Evolutionary conservation across 2,329 filamentous ascomycete genomes (phyloP), one percentile per base, ranked within the genome.

Genomic region (Calonectria pseudoreteaudii): DNA sequence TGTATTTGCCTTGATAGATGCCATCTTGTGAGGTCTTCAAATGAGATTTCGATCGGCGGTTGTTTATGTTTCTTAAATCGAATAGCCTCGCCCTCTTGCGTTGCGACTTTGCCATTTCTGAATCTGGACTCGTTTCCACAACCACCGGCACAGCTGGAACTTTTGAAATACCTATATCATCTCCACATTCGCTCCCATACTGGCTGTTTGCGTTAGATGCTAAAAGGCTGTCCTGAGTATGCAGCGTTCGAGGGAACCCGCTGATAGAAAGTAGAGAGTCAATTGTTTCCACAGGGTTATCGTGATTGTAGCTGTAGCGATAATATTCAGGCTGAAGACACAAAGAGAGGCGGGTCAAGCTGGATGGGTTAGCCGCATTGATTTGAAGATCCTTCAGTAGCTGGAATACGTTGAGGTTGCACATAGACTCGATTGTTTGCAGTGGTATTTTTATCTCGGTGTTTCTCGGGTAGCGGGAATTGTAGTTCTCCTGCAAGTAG

Each of bases 401-500:
- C 23, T 16, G 23, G 31, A 67, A 67, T 9, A 30, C 18, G 26
- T 49, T 34, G 9, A 1, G 6, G 13, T 23, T 31, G 26, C 34
- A 56, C 65, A 67, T 67, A 9, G 13, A 23, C 14, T 67, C 26
- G 16, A 67, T 56, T 4, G 31, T 56, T 3, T 50, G 13, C 3
- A 16, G 3, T 11, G 23, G 30, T 11, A 67, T 67, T 2, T 49
- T 49, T n/a, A 67, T 49, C 20, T 67, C 65, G 26, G 56, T 49
- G 18, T 53, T 52, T 26, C 28, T 67, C 36, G 56, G 47, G 18
- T 53, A 49, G 16, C 47, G 65, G 5, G 49, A 53, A 2, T 38
- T 28, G 18, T 67, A 67, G 13, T 67, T 56, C 49, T 67, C 65
- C 36, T 67, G 65, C 26, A 67, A 31, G 31, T n/a, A 67, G 49